Conservation (phyloP, 176 grass and related monocot genomes). For the Typha latifolia region DNA sequence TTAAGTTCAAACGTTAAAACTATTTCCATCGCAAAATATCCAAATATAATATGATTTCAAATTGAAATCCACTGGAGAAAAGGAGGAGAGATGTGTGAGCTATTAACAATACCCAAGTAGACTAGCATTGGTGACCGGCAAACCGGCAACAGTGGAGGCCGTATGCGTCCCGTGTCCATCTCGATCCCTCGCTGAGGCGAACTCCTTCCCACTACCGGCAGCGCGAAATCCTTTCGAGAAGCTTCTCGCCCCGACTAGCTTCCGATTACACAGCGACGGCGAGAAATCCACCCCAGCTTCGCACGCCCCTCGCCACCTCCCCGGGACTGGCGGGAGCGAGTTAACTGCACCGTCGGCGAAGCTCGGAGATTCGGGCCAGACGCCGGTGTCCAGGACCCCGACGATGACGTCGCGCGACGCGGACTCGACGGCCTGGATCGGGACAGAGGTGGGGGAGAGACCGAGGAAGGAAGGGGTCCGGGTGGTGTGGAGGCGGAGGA, state of each 20-base stretch:
- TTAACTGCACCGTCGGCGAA: constrained; percentile 24
- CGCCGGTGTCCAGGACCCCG: constrained; percentile 81
- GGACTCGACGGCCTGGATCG: constrained; percentile 35
- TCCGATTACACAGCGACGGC: constrained; percentile 49
- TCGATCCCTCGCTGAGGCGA: constrained; percentile 57
- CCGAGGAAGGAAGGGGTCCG: constrained; percentile 78
- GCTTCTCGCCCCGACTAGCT: constrained; percentile 80
- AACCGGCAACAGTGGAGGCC: constrained; percentile 61
- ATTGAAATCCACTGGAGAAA: too few relatives aligned
- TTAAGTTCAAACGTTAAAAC: too few relatives aligned
- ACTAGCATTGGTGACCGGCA: constrained; percentile 68
- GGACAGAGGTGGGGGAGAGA: constrained; percentile 36
- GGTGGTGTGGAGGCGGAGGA: constrained; percentile 66
- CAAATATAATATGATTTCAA: too few relatives aligned
- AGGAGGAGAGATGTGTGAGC: too few relatives aligned
- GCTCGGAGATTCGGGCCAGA: constrained; percentile 84
- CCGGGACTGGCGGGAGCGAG: constrained; percentile 39
- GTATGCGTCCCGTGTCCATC: constrained; percentile 97
- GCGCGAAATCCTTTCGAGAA: constrained; percentile 74
- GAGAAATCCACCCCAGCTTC: constrained; percentile 85
- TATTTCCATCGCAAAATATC: too few relatives aligned
- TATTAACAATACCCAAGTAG: constrained; percentile 31
- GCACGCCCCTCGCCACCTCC: constrained; percentile 63
- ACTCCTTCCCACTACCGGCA: constrained; percentile 25
- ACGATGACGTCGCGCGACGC: constrained; percentile 74